Evolutionary conservation across 2,329 filamentous ascomycete species (phyloP).

Genomic region (Penicillium frequentans): DNA sequence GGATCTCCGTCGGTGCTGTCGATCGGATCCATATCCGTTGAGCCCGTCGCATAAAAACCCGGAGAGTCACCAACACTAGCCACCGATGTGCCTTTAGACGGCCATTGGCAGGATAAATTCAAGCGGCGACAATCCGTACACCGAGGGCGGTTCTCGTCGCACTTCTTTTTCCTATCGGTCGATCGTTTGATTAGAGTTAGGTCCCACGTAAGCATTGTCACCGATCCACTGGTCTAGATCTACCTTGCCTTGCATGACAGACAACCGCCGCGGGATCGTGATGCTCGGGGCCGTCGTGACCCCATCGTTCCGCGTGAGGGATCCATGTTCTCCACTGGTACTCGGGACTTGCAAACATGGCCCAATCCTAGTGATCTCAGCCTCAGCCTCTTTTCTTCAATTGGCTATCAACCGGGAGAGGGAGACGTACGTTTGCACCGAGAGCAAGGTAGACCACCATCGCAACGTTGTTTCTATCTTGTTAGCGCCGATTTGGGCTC

Average conservation of each 20-base stretch:
- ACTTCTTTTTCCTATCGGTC: conserved; percentile 24
- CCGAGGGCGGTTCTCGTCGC: conserved; percentile 23
- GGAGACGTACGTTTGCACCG: conserved; percentile 23
- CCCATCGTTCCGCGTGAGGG: not conserved
- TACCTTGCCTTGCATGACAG: conserved; percentile 28
- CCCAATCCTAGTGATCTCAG: conserved; percentile 17
- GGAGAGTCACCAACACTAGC: conserved; percentile 1
- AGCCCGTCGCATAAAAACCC: not conserved
- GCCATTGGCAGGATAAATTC: conserved; percentile 24
- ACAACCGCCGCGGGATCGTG: conserved; percentile 27
- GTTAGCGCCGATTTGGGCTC: not conserved
- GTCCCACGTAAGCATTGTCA: not conserved
- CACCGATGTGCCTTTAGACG: not conserved
- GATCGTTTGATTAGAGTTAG: not conserved
- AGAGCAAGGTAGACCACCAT: conserved; percentile 24
- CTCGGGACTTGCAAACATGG: conserved; percentile 22
- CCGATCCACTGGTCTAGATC: conserved; percentile 6
- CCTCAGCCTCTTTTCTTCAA: not conserved
- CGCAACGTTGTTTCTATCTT: conserved; percentile 30
- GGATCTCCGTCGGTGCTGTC: conserved; percentile 10
- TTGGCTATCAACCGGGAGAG: not conserved
- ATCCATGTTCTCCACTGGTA: conserved; percentile 3
- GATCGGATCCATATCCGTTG: not conserved
- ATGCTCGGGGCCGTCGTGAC: conserved; percentile 22
- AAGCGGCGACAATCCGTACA: conserved; percentile 29